phyloP scores from a whole-genome alignment of 345 rosid species.

The Pistacia atlantica region DNA sequence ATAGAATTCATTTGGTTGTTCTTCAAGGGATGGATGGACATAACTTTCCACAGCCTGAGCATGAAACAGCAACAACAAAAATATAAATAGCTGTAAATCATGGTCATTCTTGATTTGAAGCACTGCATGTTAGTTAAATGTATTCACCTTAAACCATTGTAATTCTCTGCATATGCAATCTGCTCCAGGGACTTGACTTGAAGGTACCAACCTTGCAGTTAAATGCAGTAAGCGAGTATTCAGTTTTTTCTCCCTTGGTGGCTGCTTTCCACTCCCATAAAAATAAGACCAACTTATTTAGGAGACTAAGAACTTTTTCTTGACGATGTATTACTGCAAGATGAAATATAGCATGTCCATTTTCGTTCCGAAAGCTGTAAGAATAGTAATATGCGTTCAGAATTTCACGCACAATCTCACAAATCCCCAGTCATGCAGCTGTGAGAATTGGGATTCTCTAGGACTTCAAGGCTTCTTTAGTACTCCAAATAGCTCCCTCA shows the following conservation, averaged over 20 bases:
- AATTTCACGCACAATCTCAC: not conserved
- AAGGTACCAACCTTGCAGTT: not conserved
- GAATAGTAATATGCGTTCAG: not conserved
- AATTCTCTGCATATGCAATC: conserved; percentile 22
- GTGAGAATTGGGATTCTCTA: not conserved
- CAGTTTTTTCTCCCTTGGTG: no score
- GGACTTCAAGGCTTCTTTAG: not conserved
- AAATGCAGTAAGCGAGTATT: conserved; percentile 23
- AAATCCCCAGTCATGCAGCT: not conserved
- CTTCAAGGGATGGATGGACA: no score
- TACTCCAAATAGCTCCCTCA: not conserved
- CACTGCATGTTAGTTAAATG: no score
- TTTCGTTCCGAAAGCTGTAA: not conserved
- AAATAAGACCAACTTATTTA: not conserved
- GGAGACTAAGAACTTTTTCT: not conserved
- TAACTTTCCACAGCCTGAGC: no score
- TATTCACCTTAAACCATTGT: conserved; percentile 9
- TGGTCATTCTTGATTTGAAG: no score
- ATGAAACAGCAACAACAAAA: no score
- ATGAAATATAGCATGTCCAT: no score
- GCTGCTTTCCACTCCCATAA: no score
- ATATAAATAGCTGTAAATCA: no score
- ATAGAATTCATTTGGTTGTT: no score
- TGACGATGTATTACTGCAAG: not conserved
- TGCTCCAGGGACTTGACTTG: conserved; percentile 22